Evolutionary conservation across 306 rosid genomes (phyloP).

Genomic region (Cyclanthera cordifolia): DNA sequence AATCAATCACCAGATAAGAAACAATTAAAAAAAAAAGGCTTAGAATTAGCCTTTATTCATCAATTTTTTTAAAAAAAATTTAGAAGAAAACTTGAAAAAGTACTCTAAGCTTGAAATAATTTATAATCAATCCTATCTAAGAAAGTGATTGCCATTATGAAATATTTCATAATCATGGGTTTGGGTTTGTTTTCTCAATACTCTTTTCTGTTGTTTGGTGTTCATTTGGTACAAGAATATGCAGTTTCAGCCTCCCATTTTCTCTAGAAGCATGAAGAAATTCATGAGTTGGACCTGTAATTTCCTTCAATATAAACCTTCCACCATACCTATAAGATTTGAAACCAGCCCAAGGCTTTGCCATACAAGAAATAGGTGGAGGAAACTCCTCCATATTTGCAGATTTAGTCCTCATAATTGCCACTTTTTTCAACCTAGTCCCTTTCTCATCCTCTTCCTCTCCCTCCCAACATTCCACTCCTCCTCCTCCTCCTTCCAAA

Average conservation of each 20-base stretch:
- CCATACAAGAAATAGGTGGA: constrained; percentile 79
- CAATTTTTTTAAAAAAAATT: too few species aligned
- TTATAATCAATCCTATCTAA: too few species aligned
- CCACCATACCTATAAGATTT: constrained; percentile 52
- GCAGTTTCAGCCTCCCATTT: constrained; percentile 63
- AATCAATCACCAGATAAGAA: too few species aligned
- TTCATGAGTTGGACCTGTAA: constrained; percentile 51
- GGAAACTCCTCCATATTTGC: constrained; percentile 46
- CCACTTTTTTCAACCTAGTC: too few species aligned
- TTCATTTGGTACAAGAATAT: constrained; percentile 43
- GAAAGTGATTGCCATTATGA: neutral
- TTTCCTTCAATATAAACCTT: constrained; percentile 57
- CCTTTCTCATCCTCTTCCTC: neutral
- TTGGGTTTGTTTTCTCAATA: too few species aligned
- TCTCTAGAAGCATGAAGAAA: constrained; percentile 68
- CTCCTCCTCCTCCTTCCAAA: constrained; percentile 11
- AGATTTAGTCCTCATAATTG: constrained; percentile 29
- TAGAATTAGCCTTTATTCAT: too few species aligned
- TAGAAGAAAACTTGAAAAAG: too few species aligned
- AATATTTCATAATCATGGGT: too few species aligned
- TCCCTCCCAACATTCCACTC: too few species aligned
- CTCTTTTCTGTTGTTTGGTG: constrained; percentile 19
- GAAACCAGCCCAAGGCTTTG: constrained; percentile 56
- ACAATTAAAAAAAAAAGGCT: too few species aligned
- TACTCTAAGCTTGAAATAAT: too few species aligned